phyloP scores from a whole-genome alignment of 352 stramenopile genomes.

The Pythium oligandrum region DNA sequence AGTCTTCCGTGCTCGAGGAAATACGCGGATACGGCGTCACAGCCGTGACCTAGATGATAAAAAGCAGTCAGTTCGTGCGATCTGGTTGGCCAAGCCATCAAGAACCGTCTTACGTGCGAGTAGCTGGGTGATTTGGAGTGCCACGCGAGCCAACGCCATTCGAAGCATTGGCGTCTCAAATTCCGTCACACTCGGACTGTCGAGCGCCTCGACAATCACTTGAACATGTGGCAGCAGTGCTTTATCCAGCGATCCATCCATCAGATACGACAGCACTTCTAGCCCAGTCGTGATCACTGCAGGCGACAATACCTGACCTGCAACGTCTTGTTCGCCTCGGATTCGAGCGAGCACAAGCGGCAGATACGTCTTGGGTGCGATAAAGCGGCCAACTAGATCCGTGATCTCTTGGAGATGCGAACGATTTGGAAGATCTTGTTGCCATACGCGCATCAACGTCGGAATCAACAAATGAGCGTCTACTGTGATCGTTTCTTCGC shows the following conservation, averaged over 20 bases:
- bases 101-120: too few species aligned
- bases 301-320: slow-evolving; percentile 20
- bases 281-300: slow-evolving; percentile 23
- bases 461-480: slow-evolving; percentile 76
- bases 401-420: slow-evolving; percentile 26
- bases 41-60: slow-evolving; percentile 28
- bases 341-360: slow-evolving; percentile 55
- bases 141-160: background rate
- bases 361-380: slow-evolving; percentile 60
- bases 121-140: too few species aligned
- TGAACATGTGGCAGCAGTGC: slow-evolving; percentile 52
- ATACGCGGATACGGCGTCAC: slow-evolving; percentile 41
- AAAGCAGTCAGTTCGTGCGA: background rate
- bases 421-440: slow-evolving; percentile 8
- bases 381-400: slow-evolving; percentile 59
- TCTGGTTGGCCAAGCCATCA: too few species aligned
- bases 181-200: slow-evolving; percentile 30
- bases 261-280: slow-evolving; percentile 45
- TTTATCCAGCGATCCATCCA: slow-evolving; percentile 55
- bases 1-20: slow-evolving; percentile 46
- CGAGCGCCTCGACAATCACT: slow-evolving; percentile 43
- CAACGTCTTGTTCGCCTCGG: slow-evolving; percentile 41
- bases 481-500: slow-evolving; percentile 92
- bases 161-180: slow-evolving; percentile 27
- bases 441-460: slow-evolving; percentile 57